These are phyloP conservation scores for Penicillium sp. DNA, from an alignment of 2,329 filamentous ascomycete species.

Conservation along the genomic window DNA sequence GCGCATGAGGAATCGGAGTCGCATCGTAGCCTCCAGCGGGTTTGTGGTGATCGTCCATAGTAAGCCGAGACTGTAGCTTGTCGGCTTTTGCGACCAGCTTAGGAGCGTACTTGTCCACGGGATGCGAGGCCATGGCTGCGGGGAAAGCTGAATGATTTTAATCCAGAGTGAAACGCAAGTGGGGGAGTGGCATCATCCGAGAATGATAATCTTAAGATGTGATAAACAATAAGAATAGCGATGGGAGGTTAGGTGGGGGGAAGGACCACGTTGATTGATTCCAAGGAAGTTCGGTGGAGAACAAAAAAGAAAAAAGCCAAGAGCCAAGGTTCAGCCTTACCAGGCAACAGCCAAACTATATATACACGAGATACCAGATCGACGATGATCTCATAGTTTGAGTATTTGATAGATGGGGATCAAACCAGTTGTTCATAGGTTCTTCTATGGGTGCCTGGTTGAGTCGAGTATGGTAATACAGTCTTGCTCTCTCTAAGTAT, in stretches of 20 bases:
- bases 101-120: not conserved
- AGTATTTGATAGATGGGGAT: too few relatives aligned
- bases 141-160: not conserved
- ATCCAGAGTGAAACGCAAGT: not conserved
- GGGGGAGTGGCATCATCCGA: conserved; percentile 1
- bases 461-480: not conserved
- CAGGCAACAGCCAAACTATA: conserved; percentile 11
- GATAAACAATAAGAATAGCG: not conserved
- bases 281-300: not conserved
- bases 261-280: not conserved
- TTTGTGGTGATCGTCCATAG: conserved; percentile 28
- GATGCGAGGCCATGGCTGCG: conserved; percentile 9
- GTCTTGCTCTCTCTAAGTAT: not conserved
- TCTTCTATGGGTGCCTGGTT: not conserved
- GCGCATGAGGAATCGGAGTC: conserved; percentile 72
- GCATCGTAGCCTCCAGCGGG: conserved; percentile 77
- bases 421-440: too few relatives aligned
- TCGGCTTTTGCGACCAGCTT: conserved; percentile 43
- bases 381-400: not conserved
- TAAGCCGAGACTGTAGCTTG: conserved; percentile 37
- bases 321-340: conserved; percentile 26
- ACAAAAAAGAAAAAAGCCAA: not conserved
- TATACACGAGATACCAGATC: not conserved
- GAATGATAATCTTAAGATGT: not conserved
- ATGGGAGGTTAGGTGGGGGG: not conserved